phyloP scores from a whole-genome alignment of 352 stramenopile species.

The Phytophthora foliorum region DNA sequence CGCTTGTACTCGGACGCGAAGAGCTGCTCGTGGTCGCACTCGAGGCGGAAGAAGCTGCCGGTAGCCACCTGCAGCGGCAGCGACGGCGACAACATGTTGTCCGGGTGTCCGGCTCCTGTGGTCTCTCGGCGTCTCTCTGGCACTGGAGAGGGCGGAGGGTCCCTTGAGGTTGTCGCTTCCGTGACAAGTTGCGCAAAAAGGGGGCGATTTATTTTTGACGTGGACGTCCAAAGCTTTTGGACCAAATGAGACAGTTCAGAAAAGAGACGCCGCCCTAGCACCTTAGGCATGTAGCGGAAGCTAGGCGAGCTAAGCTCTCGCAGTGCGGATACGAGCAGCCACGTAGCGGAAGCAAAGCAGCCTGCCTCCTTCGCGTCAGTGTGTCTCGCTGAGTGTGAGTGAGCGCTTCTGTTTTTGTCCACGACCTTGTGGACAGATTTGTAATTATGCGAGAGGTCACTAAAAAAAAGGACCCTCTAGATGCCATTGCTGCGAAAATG shows the following conservation, averaged over 20 bases:
- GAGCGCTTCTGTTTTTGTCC: conserved; percentile 6
- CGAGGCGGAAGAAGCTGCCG: conserved; percentile 61
- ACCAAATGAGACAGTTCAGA: conserved; percentile 5
- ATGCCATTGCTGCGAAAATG: too few relatives aligned
- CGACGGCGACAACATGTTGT: conserved; percentile 9
- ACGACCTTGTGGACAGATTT: conserved; percentile 8
- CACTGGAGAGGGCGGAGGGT: not conserved
- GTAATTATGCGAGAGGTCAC: conserved; percentile 2
- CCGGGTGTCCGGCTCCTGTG: not conserved
- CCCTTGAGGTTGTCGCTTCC: not conserved
- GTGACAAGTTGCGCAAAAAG: not conserved
- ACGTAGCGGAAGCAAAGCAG: too few relatives aligned
- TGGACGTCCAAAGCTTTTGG: conserved; percentile 4
- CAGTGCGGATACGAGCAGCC: too few relatives aligned
- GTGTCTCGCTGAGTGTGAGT: too few relatives aligned
- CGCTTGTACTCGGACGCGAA: conserved; percentile 78
- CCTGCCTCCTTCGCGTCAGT: too few relatives aligned
- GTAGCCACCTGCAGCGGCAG: conserved; percentile 40
- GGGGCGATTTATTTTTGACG: not conserved
- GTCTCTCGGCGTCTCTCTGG: conserved; percentile 8
- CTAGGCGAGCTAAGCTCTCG: too few relatives aligned
- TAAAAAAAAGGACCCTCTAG: too few relatives aligned
- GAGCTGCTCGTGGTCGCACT: conserved; percentile 73
- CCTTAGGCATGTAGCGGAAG: too few relatives aligned
- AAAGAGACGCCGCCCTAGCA: not conserved